Evolutionary conservation across 805 yeast genomes (phyloP).

Genomic region (Torulaspora maleeae): DNA sequence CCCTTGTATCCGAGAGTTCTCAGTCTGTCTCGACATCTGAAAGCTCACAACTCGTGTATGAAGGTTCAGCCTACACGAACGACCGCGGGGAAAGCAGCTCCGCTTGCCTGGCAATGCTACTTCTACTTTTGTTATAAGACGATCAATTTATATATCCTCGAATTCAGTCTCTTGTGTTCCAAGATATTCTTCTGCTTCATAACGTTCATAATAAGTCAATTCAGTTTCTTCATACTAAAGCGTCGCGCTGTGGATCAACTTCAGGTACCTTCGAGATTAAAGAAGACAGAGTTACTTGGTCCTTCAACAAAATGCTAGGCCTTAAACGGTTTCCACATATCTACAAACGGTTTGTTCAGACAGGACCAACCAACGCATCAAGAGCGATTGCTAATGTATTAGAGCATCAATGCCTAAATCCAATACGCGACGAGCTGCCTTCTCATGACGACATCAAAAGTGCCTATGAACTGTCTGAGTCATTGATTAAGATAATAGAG

Average conservation of each 20-base stretch:
- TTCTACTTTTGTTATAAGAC: not conserved
- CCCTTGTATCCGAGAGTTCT: conserved; percentile 5
- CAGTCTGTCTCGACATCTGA: conserved; percentile 1
- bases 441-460: conserved; percentile 7
- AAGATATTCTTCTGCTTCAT: not conserved
- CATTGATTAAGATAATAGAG: conserved; percentile 14
- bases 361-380: not conserved
- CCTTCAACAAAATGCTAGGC: conserved; percentile 9
- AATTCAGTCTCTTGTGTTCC: not conserved
- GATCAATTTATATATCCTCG: not conserved
- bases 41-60: conserved; percentile 8
- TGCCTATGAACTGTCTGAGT: conserved; percentile 24
- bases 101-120: not conserved
- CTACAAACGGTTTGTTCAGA: conserved; percentile 1
- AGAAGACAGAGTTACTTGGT: not conserved
- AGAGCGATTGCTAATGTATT: conserved; percentile 9
- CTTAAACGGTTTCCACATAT: conserved; percentile 10
- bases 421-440: conserved; percentile 15
- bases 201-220: not conserved
- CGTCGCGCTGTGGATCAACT: not conserved
- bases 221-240: not conserved
- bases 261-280: not conserved
- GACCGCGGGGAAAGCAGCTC: not conserved
- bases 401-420: conserved; percentile 19
- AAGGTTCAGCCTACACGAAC: conserved; percentile 7